These are phyloP conservation scores for Goffeauzyma gilvescens DNA, from an alignment of 768 basidiomycete genomes.

Conservation along the genomic window DNA sequence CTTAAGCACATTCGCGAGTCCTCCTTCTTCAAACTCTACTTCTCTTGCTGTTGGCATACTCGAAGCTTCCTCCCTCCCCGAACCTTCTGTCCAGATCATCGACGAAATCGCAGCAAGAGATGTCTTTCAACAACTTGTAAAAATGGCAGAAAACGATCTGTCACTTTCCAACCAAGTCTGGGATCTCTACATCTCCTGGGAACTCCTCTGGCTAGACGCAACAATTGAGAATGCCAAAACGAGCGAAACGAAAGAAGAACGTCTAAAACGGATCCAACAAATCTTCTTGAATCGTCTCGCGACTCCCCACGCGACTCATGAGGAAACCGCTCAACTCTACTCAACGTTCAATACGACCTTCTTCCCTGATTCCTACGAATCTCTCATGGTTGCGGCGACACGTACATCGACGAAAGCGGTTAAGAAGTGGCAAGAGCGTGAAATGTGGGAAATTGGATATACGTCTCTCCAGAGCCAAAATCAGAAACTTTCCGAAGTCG, in stretches of 20 bases:
- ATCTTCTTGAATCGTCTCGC: background rate
- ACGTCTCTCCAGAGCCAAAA: slow-evolving; percentile 9
- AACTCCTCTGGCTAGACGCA: slow-evolving; percentile 13
- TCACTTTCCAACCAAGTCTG: slow-evolving; percentile 2
- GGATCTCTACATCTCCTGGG: slow-evolving; percentile 7
- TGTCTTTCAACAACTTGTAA: background rate
- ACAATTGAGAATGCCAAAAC: slow-evolving; percentile 15
- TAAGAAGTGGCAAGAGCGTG: slow-evolving; percentile 46
- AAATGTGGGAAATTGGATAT: slow-evolving; percentile 39
- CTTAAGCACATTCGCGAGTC: background rate
- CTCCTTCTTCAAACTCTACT: background rate
- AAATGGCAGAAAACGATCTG: slow-evolving; percentile 1
- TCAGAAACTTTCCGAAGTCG: background rate
- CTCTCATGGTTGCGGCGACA: slow-evolving; percentile 54
- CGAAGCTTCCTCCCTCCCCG: background rate
- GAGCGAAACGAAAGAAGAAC: too few relatives aligned
- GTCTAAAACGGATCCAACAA: background rate
- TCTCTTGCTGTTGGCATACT: background rate
- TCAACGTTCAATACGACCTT: slow-evolving; percentile 72
- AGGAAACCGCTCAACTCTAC: slow-evolving; percentile 65
- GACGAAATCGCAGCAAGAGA: slow-evolving; percentile 1
- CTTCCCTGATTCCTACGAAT: slow-evolving; percentile 58
- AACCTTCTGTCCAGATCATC: background rate
- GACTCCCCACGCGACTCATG: slow-evolving; percentile 22
- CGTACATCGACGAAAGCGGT: slow-evolving; percentile 46